Percentiles rank a stretch among this genome's conserved stretches.
phyloP scores from a whole-genome alignment of 495 filamentous ascomycete genomes.

The Penicillium manginii region DNA sequence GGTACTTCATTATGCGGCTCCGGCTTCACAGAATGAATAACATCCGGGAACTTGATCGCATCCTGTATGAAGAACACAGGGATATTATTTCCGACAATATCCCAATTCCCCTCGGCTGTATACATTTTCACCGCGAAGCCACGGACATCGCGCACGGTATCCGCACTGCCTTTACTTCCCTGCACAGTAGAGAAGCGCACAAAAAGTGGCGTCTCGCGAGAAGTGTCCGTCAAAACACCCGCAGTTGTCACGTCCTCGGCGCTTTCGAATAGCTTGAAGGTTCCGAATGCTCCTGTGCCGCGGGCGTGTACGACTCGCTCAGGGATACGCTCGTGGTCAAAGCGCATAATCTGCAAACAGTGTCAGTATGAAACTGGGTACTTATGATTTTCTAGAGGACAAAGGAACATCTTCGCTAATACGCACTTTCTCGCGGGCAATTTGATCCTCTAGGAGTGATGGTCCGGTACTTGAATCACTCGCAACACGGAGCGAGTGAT shows the following conservation, averaged over 20 bases:
- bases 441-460: slow-evolving; percentile 78
- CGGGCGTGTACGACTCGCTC: slow-evolving; percentile 90
- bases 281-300: slow-evolving; percentile 82
- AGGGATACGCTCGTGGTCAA: slow-evolving; percentile 88
- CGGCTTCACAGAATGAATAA: slow-evolving; percentile 78
- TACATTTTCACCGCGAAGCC: slow-evolving; percentile 84
- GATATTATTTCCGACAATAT: slow-evolving; percentile 72
- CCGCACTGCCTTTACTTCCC: slow-evolving; percentile 74
- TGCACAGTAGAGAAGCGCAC: slow-evolving; percentile 84
- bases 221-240: slow-evolving; percentile 77
- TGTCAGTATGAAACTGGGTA: not conserved
- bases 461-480: slow-evolving; percentile 68
- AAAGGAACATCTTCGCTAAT: too few relatives aligned
- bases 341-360: slow-evolving; percentile 67
- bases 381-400: too few relatives aligned
- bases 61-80: slow-evolving; percentile 66
- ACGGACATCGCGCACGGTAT: slow-evolving; percentile 81
- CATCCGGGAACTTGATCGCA: slow-evolving; percentile 71
- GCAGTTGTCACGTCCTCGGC: slow-evolving; percentile 71
- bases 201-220: slow-evolving; percentile 77
- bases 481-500: slow-evolving; percentile 76
- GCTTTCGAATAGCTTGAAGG: slow-evolving; percentile 73
- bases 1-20: slow-evolving; percentile 79
- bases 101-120: slow-evolving; percentile 57
- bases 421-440: slow-evolving; percentile 73